Evolutionary conservation across 208 protist genomes (phyloP).

Genomic region (Naegleria gruberi): DNA sequence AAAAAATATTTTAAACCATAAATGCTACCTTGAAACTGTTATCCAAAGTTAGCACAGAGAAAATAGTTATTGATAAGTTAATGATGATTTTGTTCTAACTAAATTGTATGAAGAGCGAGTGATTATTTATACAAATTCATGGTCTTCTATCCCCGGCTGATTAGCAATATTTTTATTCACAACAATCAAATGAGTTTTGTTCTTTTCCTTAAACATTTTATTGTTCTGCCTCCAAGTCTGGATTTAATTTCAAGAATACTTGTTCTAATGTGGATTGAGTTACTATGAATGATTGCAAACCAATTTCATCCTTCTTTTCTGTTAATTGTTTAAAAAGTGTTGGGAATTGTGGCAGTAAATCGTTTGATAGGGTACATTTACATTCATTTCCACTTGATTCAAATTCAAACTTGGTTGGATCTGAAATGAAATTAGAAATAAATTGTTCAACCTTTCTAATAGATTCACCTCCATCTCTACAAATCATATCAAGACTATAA

Average conservation of each 20-base stretch:
- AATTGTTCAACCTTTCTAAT: not conserved
- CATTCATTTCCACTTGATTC: too few relatives aligned
- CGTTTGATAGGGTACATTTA: not conserved
- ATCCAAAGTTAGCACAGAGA: too few relatives aligned
- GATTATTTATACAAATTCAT: too few relatives aligned
- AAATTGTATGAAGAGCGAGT: too few relatives aligned
- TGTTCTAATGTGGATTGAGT: conserved; percentile 66
- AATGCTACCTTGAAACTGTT: too few relatives aligned
- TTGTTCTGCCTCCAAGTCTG: conserved; percentile 28
- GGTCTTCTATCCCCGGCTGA: too few relatives aligned
- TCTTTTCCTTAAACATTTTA: not conserved
- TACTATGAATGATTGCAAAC: conserved; percentile 51
- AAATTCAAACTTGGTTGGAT: too few relatives aligned
- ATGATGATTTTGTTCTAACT: too few relatives aligned
- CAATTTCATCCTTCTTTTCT: conserved; percentile 38
- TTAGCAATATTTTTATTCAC: too few relatives aligned
- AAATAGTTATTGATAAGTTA: too few relatives aligned
- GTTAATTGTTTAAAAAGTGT: conserved; percentile 48
- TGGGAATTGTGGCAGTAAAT: not conserved
- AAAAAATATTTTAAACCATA: too few relatives aligned
- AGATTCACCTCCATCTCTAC: not conserved
- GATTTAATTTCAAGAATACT: conserved; percentile 56
- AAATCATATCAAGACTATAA: conserved; percentile 29
- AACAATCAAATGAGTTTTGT: too few relatives aligned
- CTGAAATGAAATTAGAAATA: not conserved